Evolutionary conservation across 2,329 filamentous ascomycete genomes (phyloP), one percentile per base, ranked within the genome.

Genomic region (Chrysosphaeria jannelii): DNA sequence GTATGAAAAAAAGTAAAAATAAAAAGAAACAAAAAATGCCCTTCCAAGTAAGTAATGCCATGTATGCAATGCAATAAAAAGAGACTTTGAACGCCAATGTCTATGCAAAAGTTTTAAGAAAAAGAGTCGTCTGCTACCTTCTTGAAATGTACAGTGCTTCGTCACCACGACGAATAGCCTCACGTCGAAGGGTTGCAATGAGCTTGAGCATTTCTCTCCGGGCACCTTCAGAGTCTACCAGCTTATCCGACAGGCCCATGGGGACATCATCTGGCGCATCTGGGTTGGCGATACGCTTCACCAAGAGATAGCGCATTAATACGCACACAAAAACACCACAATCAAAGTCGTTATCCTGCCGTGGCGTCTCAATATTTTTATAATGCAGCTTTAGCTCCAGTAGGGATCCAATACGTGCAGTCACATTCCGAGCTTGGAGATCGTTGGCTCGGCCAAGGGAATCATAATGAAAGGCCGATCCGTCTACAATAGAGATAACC

Each of bases 321-420:
- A 93, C 59, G 42, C 85, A 93, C 3, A 97, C 85, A 41, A 79
- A 93, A 1, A 97, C 75, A 10, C 85, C 85, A 35, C 85, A 97
- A 43, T 97, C 85, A 38, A 62, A 81, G 13, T 72, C 65, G 34
- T 93, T 93, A 34, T 79, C 69, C 42, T 97, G 85, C 36, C 88
- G 71, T 0, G 85, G 85, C 7, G 64, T 70, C 38, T 93, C 81
- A 25, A 97, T 54, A 40, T 81, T 65, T 36, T 79, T 58, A 39
- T 88, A 91, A 11, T 64, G 53, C 10, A 88, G 46, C 5, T 52
- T 52, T 27, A 60, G 57, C 16, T 55, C 52, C 1, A 93, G 53
- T 14, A 93, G 47, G 15, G 50, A 47, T 13, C 58, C 53, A 20
- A 97, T 51, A 35, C 76, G 72, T 22, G 57, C 46, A 0, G 69